phyloP scores from a whole-genome alignment of 208 protist genomes.

The Pavlovales sp. region DNA sequence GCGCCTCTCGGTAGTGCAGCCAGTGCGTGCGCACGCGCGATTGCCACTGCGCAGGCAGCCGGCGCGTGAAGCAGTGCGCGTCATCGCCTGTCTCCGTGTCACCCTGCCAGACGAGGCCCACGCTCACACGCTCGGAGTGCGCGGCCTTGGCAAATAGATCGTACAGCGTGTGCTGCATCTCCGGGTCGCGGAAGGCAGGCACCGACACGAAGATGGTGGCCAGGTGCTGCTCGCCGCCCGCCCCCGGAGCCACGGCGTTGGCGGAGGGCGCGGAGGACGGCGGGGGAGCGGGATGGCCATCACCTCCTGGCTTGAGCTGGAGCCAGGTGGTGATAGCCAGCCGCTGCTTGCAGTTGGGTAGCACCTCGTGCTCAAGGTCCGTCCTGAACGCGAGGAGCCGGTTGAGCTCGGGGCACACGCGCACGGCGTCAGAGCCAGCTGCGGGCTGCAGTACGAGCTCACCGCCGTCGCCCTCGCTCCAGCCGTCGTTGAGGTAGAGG shows the following conservation, averaged over 20 bases:
- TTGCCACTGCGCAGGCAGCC: neutral
- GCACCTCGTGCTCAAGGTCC: conserved; percentile 44
- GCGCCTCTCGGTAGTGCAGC: conserved; percentile 34
- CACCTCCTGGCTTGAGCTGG: no score
- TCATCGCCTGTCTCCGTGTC: neutral
- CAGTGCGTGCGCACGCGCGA: neutral
- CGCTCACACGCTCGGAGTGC: neutral
- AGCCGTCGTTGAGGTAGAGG: conserved; percentile 32
- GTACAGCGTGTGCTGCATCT: conserved; percentile 19
- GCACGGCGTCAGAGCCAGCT: no score
- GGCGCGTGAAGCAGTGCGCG: neutral
- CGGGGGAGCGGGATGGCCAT: neutral
- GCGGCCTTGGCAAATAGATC: neutral
- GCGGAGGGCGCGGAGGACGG: neutral
- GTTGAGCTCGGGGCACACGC: no score
- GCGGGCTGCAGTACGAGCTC: neutral
- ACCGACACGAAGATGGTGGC: conserved; percentile 44
- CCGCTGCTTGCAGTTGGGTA: neutral
- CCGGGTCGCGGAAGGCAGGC: conserved; percentile 27
- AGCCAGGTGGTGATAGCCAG: neutral
- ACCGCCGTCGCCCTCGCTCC: neutral
- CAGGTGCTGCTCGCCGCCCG: neutral
- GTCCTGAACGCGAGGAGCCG: conserved; percentile 29
- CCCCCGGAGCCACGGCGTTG: neutral
- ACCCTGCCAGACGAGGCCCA: conserved; percentile 23